phyloP scores from a whole-genome alignment of 1,284 basidiomycete genomes.

The Schizophyllum amplum region DNA sequence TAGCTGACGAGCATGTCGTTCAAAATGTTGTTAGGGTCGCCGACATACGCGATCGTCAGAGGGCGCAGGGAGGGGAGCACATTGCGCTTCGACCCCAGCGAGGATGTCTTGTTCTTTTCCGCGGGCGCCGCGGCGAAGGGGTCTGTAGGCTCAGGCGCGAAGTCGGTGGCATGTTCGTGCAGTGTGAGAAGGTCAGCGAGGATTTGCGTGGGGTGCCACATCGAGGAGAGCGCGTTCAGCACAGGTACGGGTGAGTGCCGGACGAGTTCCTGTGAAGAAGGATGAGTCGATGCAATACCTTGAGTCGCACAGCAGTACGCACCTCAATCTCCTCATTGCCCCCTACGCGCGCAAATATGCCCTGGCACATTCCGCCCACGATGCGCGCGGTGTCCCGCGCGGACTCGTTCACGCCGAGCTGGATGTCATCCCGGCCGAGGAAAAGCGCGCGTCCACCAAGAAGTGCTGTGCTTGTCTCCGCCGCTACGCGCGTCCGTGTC shows the following conservation, averaged over 20 bases:
- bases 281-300: too few species aligned
- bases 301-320: slow-evolving; percentile 19
- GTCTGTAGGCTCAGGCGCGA: slow-evolving; percentile 22
- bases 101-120: not conserved
- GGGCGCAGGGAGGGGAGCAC: slow-evolving; percentile 42
- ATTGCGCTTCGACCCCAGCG: slow-evolving; percentile 5
- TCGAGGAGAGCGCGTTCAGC: slow-evolving; percentile 89
- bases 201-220: slow-evolving; percentile 96
- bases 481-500: slow-evolving; percentile 86
- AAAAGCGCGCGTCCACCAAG: slow-evolving; percentile 92
- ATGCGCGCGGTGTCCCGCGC: slow-evolving; percentile 82
- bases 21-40: slow-evolving; percentile 93
- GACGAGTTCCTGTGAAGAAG: slow-evolving; percentile 65
- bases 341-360: slow-evolving; percentile 94
- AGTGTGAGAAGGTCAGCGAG: slow-evolving; percentile 92
- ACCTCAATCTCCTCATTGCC: slow-evolving; percentile 92
- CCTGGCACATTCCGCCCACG: slow-evolving; percentile 91
- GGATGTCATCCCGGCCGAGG: slow-evolving; percentile 88
- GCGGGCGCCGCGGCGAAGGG: not conserved
- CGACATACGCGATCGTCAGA: slow-evolving; percentile 88
- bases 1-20: slow-evolving; percentile 97
- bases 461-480: slow-evolving; percentile 71
- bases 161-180: slow-evolving; percentile 63
- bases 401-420: slow-evolving; percentile 93
- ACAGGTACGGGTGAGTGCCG: slow-evolving; percentile 88